phyloP scores from a whole-genome alignment of 768 basidiomycete species.

The Suillus alpinus region DNA sequence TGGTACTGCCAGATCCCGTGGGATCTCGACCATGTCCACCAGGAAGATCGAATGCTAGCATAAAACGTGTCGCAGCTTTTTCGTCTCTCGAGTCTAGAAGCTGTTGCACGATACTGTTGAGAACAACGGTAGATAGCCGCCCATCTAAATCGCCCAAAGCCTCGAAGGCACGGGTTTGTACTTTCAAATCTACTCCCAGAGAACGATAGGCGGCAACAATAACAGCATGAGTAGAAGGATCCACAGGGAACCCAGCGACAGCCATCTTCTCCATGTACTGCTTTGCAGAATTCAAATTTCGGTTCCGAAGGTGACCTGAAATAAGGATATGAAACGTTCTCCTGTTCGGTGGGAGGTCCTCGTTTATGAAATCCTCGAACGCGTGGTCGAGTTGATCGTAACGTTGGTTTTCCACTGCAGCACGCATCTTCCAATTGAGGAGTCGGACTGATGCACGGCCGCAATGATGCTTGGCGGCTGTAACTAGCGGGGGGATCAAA shows the following conservation, averaged over 20 bases:
- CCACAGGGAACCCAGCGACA: slow-evolving; percentile 48
- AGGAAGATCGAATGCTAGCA: slow-evolving; percentile 44
- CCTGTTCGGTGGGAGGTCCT: slow-evolving; percentile 47
- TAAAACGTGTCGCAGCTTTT: slow-evolving; percentile 40
- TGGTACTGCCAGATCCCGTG: slow-evolving; percentile 17
- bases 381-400: slow-evolving; percentile 45
- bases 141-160: slow-evolving; percentile 41
- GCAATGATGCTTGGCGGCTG: slow-evolving; percentile 47
- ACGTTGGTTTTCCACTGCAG: slow-evolving; percentile 52
- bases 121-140: slow-evolving; percentile 44
- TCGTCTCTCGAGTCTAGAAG: slow-evolving; percentile 56
- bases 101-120: slow-evolving; percentile 70
- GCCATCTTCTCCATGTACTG: slow-evolving; percentile 55
- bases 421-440: slow-evolving; percentile 69
- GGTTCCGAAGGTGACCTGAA: slow-evolving; percentile 66
- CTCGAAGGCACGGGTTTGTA: slow-evolving; percentile 51
- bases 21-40: slow-evolving; percentile 15
- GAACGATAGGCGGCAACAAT: slow-evolving; percentile 57
- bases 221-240: slow-evolving; percentile 57
- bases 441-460: slow-evolving; percentile 52
- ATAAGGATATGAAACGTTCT: slow-evolving; percentile 71
- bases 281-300: slow-evolving; percentile 56
- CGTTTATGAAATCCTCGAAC: slow-evolving; percentile 48
- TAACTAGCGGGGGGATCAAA: slow-evolving; percentile 45
- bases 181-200: slow-evolving; percentile 54